phyloP scores from a whole-genome alignment of 192 early-diverging fungal genomes.

The Podila horticola region DNA sequence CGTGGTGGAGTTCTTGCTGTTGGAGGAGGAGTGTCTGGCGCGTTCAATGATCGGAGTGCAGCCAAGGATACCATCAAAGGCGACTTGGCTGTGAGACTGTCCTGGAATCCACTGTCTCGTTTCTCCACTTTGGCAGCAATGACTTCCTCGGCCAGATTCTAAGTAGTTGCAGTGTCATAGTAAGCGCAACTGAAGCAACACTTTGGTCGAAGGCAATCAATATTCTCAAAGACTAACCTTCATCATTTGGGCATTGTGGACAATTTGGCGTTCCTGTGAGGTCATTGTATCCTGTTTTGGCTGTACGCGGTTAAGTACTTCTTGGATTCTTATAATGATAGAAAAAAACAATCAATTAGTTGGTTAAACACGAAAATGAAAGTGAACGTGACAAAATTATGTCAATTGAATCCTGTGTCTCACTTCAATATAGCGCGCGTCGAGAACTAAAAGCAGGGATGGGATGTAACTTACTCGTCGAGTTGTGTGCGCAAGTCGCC shows the following conservation, averaged over 20 bases:
- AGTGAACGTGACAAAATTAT: background rate
- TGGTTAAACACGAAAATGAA: background rate
- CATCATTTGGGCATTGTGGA: constrained; percentile 47
- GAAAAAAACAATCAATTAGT: background rate
- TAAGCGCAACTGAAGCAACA: background rate
- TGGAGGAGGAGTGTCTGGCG: constrained; percentile 26
- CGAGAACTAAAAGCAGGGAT: background rate
- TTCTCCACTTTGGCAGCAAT: constrained; percentile 22
- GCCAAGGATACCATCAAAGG: constrained; percentile 13
- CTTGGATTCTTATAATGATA: constrained; percentile 36
- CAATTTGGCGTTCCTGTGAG: constrained; percentile 34
- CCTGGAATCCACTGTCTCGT: background rate
- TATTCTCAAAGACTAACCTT: constrained; percentile 16
- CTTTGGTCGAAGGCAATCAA: no score
- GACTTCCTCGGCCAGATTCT: constrained; percentile 43
- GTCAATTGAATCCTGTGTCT: no score
- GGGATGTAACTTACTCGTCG: constrained; percentile 35
- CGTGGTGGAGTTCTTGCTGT: constrained; percentile 26
- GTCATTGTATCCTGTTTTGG: constrained; percentile 50
- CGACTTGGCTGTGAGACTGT: background rate
- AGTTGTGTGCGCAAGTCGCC: constrained; percentile 50
- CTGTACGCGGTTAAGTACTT: constrained; percentile 35
- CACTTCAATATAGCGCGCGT: no score
- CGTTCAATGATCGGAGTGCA: background rate
- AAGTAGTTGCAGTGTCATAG: background rate